phyloP scores from a whole-genome alignment of 2,329 filamentous ascomycete species.

The Penicillium sp. region DNA sequence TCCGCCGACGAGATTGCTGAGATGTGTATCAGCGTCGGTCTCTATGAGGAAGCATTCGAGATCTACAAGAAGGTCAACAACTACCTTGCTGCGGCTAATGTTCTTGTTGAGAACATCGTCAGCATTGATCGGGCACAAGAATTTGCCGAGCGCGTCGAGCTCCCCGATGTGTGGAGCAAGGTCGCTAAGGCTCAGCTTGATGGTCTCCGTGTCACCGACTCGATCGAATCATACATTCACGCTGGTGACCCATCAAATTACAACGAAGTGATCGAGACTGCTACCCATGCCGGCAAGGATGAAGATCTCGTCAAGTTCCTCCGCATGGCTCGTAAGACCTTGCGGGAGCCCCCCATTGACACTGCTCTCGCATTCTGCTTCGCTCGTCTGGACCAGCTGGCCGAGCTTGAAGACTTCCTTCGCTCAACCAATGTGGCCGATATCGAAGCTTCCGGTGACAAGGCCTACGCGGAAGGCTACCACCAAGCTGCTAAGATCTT shows the following conservation, averaged over 20 bases:
- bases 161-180: slow-evolving; percentile 95
- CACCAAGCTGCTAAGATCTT: slow-evolving; percentile 98
- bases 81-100: slow-evolving; percentile 77
- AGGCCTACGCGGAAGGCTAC: slow-evolving; percentile 89
- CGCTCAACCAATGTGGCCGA: slow-evolving; percentile 90
- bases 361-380: slow-evolving; percentile 91
- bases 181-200: slow-evolving; percentile 97
- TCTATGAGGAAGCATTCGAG: slow-evolving; percentile 95
- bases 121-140: slow-evolving; percentile 96
- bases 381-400: slow-evolving; percentile 82
- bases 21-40: slow-evolving; percentile 87
- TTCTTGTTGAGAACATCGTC: slow-evolving; percentile 92
- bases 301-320: slow-evolving; percentile 95
- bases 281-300: slow-evolving; percentile 91
- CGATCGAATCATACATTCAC: slow-evolving; percentile 95
- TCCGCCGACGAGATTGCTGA: slow-evolving; percentile 86
- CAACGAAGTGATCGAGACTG: slow-evolving; percentile 90
- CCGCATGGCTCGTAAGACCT: slow-evolving; percentile 93
- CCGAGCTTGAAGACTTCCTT: slow-evolving; percentile 94
- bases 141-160: slow-evolving; percentile 89
- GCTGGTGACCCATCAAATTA: slow-evolving; percentile 90
- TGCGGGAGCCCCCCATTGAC: slow-evolving; percentile 88
- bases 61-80: slow-evolving; percentile 98
- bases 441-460: slow-evolving; percentile 94
- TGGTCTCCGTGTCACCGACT: slow-evolving; percentile 83